Evolutionary conservation across 257 asterid species (phyloP).

Genomic region (Echium plantagineum): DNA sequence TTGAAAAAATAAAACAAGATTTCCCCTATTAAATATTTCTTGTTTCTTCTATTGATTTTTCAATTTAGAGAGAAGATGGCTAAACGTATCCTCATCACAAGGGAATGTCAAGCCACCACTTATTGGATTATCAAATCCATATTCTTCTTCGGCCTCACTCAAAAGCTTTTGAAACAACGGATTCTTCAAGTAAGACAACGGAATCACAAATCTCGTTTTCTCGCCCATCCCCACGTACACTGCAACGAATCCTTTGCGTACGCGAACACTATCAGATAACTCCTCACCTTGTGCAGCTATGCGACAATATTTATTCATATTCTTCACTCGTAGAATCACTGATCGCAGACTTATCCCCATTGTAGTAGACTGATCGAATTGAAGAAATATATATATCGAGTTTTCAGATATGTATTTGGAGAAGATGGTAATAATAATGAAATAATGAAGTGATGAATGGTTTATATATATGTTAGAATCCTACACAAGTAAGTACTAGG

Average conservation of each 20-base stretch:
- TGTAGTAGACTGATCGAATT: neutral
- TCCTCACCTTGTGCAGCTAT: neutral
- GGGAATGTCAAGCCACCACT: slow-evolving; percentile 19
- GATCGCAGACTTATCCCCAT: neutral
- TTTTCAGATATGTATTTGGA: neutral
- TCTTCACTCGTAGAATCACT: neutral
- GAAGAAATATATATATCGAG: too few relatives aligned
- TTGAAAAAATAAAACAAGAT: neutral
- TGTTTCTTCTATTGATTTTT: neutral
- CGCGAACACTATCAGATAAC: neutral
- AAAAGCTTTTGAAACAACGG: slow-evolving; percentile 15
- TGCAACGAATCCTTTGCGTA: slow-evolving; percentile 20
- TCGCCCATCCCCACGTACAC: slow-evolving; percentile 25
- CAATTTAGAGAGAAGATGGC: slow-evolving; percentile 9
- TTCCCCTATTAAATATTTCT: neutral
- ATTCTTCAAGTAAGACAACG: slow-evolving; percentile 17
- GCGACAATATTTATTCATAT: neutral
- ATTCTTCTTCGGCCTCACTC: slow-evolving; percentile 19
- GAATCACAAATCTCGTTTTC: slow-evolving; percentile 19
- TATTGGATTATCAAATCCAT: slow-evolving; percentile 19
- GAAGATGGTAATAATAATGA: neutral
- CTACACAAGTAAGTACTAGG: too few relatives aligned
- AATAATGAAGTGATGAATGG: too few relatives aligned
- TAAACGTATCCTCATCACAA: slow-evolving; percentile 12
- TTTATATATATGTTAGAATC: too few relatives aligned